Conservation (phyloP, 1,139 yeast genomes). For the Candida glucosophila region DNA sequence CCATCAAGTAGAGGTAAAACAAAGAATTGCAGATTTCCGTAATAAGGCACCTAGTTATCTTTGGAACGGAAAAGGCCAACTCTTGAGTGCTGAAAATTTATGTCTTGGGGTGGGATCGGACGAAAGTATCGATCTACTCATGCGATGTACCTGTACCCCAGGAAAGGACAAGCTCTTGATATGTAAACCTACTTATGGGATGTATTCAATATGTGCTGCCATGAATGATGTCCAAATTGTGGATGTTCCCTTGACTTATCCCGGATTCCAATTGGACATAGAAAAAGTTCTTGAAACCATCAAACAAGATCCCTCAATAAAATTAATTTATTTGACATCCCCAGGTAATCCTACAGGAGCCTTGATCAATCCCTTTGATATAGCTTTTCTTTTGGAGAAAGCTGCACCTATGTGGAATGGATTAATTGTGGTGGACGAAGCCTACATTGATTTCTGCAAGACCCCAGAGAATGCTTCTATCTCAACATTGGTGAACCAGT, state of each 20-base stretch:
- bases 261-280: conserved; percentile 59
- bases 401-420: conserved; percentile 51
- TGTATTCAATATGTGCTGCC: conserved; percentile 87
- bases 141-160: conserved; percentile 80
- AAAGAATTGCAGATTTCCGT: conserved; percentile 62
- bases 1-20: conserved; percentile 75
- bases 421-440: conserved; percentile 84
- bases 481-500: conserved; percentile 73
- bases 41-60: conserved; percentile 36
- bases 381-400: conserved; percentile 44
- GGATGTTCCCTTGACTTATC: conserved; percentile 52
- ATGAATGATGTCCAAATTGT: conserved; percentile 80
- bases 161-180: conserved; percentile 71
- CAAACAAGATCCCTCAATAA: conserved; percentile 51
- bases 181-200: conserved; percentile 96
- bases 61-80: conserved; percentile 10
- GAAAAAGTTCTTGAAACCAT: conserved; percentile 47
- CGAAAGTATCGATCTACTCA: conserved; percentile 84
- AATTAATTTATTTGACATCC: conserved; percentile 78
- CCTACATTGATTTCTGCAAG: conserved; percentile 77
- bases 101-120: conserved; percentile 97
- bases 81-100: conserved; percentile 56
- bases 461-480: conserved; percentile 40
- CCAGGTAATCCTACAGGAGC: conserved; percentile 98
- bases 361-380: conserved; percentile 37